Percentiles rank a stretch among this genome's conserved stretches.
phyloP scores from a whole-genome alignment of 192 early-diverging fungal genomes.

The Backusella liffmaniae region DNA sequence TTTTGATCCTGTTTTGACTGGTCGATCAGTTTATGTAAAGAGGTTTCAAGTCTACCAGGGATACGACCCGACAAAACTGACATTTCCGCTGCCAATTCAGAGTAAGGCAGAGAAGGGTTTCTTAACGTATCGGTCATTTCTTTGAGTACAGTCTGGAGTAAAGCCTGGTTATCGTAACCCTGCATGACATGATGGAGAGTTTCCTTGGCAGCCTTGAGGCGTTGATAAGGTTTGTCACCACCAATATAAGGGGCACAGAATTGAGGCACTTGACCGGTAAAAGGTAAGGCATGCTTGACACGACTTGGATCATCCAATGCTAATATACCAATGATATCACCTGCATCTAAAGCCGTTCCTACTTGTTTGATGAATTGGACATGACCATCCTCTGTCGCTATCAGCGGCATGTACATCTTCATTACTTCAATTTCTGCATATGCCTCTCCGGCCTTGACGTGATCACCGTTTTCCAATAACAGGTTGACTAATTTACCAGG shows the following conservation, averaged over 20 bases:
- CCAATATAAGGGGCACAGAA: conserved; percentile 77
- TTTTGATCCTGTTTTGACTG: conserved; percentile 38
- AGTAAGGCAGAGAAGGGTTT: conserved; percentile 79
- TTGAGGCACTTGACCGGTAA: conserved; percentile 67
- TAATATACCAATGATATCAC: conserved; percentile 91
- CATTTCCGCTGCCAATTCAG: conserved; percentile 77
- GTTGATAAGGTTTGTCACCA: conserved; percentile 89
- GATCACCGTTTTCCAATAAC: conserved; percentile 88
- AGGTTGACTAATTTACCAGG: conserved; percentile 95
- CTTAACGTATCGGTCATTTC: conserved; percentile 72
- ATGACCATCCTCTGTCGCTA: conserved; percentile 87
- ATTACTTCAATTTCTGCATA: conserved; percentile 99
- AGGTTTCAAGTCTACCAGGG: conserved; percentile 61
- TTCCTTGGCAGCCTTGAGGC: conserved; percentile 58
- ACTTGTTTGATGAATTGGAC: conserved; percentile 88
- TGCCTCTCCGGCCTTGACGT: conserved; percentile 83
- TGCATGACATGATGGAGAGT: conserved; percentile 74
- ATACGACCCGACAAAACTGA: conserved; percentile 84
- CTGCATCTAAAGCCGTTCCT: conserved; percentile 76
- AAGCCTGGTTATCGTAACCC: conserved; percentile 83
- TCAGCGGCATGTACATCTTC: conserved; percentile 99
- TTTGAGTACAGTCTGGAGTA: conserved; percentile 65
- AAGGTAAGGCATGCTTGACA: conserved; percentile 87
- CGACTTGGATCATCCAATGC: conserved; percentile 88
- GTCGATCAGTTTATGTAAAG: conserved; percentile 51